Percentiles rank a stretch among this genome's conserved stretches.
Evolutionary conservation across 2,329 filamentous ascomycete species (phyloP).

Genomic region (Coniochaeta hoffmannii): DNA sequence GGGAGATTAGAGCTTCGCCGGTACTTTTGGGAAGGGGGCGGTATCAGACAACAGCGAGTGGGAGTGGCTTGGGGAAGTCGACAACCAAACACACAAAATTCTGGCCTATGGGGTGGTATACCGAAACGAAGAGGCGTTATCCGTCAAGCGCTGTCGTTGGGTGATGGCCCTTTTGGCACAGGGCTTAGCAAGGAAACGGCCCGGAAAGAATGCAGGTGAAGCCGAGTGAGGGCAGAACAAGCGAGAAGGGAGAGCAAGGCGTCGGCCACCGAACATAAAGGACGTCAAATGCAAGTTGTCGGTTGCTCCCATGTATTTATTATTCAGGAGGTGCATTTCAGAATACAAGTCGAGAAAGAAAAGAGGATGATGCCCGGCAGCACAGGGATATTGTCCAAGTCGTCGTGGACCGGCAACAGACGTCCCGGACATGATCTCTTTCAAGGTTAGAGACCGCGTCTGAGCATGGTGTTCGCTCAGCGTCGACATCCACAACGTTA

Average conservation of each 20-base stretch:
- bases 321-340: neutral
- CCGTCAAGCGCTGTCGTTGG: neutral
- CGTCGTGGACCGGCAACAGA: neutral
- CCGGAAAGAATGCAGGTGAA: neutral
- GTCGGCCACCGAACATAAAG: neutral
- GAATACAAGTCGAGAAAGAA: neutral
- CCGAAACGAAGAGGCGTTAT: neutral
- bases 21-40: neutral
- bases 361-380: neutral
- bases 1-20: neutral
- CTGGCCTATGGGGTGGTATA: neutral
- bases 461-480: neutral
- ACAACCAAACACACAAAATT: neutral
- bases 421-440: neutral
- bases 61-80: neutral
- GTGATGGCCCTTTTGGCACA: neutral
- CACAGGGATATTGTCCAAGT: neutral
- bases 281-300: neutral
- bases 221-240: neutral
- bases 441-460: neutral
- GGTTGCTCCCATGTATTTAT: neutral
- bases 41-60: neutral
- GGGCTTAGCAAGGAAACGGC: neutral
- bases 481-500: neutral
- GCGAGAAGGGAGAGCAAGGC: neutral